These are phyloP conservation scores for Starmerella kuoi DNA, from an alignment of 805 yeast species.

Conservation along the genomic window DNA sequence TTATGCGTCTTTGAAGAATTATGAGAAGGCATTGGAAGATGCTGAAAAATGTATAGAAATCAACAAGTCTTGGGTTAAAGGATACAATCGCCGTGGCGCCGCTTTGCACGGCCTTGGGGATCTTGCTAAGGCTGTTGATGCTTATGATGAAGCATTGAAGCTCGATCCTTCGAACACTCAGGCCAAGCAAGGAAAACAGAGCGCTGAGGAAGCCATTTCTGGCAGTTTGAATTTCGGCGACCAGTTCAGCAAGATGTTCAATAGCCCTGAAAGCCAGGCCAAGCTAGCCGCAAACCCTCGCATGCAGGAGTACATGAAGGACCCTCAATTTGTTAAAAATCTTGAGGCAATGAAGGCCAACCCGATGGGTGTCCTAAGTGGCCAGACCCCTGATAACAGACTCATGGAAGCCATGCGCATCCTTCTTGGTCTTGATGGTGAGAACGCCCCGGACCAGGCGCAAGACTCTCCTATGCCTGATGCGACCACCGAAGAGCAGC, in stretches of 20 bases:
- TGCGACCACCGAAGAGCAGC: conserved; percentile 14
- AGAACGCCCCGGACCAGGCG: conserved; percentile 35
- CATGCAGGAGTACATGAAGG: conserved; percentile 76
- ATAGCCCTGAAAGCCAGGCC: conserved; percentile 65
- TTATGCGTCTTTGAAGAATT: conserved; percentile 67
- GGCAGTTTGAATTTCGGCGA: conserved; percentile 42
- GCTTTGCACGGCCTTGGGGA: conserved; percentile 82
- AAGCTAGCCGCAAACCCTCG: conserved; percentile 74
- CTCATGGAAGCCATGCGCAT: conserved; percentile 81
- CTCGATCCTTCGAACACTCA: conserved; percentile 75
- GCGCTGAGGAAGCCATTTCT: conserved; percentile 50
- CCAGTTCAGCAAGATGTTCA: conserved; percentile 67
- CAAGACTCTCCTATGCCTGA: conserved; percentile 17
- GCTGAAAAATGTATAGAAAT: conserved; percentile 73
- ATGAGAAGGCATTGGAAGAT: conserved; percentile 62
- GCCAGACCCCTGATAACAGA: conserved; percentile 47
- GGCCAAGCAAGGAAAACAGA: conserved; percentile 70
- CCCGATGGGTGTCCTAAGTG: conserved; percentile 59
- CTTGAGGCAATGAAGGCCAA: conserved; percentile 42
- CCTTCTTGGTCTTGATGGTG: conserved; percentile 76
- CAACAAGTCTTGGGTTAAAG: conserved; percentile 88
- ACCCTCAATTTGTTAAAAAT: conserved; percentile 69
- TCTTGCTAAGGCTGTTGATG: conserved; percentile 85
- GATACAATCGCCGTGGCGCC: conserved; percentile 85
- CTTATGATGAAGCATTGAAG: conserved; percentile 80